A percentile compares a stretch with the other conserved stretches of the same genome.
phyloP scores from a whole-genome alignment of 495 filamentous ascomycete genomes.

The Ramalina peruviana region DNA sequence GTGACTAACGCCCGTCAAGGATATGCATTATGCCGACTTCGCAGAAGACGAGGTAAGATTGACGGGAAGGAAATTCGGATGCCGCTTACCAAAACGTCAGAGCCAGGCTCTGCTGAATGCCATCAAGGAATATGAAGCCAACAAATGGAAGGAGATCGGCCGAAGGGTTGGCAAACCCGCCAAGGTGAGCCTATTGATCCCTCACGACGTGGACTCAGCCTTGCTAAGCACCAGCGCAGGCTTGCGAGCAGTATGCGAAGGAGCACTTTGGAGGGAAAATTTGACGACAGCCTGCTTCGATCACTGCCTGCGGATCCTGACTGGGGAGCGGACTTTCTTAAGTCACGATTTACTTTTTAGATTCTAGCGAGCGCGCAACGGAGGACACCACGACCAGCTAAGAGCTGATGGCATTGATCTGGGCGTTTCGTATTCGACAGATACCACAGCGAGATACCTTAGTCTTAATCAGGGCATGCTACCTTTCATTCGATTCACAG shows the following conservation, averaged over 20 bases:
- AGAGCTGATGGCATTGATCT: no score
- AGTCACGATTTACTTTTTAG: no score
- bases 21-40: slow-evolving; percentile 99
- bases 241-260: slow-evolving; percentile 96
- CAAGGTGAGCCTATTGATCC: slow-evolving; percentile 46
- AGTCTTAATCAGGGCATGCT: no score
- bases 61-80: background rate
- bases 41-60: slow-evolving; percentile 84
- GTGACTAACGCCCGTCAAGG: slow-evolving; percentile 31
- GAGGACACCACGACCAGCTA: background rate
- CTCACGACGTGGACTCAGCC: no score
- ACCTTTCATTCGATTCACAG: no score
- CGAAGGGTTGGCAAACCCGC: slow-evolving; percentile 94
- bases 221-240: slow-evolving; percentile 32
- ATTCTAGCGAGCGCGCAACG: background rate
- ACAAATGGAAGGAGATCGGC: slow-evolving; percentile 96
- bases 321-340: no score
- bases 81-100: slow-evolving; percentile 33
- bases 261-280: slow-evolving; percentile 53
- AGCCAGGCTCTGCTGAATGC: slow-evolving; percentile 74
- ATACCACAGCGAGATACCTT: no score
- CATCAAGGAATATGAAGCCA: slow-evolving; percentile 97
- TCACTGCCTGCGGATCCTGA: no score
- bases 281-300: background rate
- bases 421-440: background rate